Conservation (phyloP, 768 basidiomycete genomes). For the Termitomyces sp. region DNA sequence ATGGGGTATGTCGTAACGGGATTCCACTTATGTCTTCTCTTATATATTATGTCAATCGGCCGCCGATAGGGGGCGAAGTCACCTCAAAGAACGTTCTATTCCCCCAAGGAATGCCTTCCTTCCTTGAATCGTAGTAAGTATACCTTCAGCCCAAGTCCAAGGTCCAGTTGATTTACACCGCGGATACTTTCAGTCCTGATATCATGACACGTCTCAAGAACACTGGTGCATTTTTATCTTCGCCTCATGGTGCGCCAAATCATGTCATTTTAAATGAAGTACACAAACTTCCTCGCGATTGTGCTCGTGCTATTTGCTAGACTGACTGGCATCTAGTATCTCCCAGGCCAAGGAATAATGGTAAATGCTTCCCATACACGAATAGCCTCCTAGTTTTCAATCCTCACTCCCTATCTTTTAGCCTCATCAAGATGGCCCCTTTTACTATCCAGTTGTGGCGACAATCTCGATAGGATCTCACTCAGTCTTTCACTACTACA, state of each 20-base stretch:
- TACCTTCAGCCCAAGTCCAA: slow-evolving; percentile 1
- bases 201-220: slow-evolving; percentile 62
- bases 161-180: slow-evolving; percentile 2
- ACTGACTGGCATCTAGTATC: slow-evolving; percentile 45
- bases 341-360: slow-evolving; percentile 90
- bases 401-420: slow-evolving; percentile 21
- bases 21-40: not conserved
- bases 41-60: slow-evolving; percentile 2
- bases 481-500: slow-evolving; percentile 78
- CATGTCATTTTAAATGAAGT: slow-evolving; percentile 90
- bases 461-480: slow-evolving; percentile 89
- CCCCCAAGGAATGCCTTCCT: slow-evolving; percentile 63
- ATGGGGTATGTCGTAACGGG: slow-evolving; percentile 47
- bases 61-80: slow-evolving; percentile 61
- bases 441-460: slow-evolving; percentile 82
- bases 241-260: slow-evolving; percentile 70
- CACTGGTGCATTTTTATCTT: slow-evolving; percentile 57
- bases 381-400: not conserved
- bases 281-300: slow-evolving; percentile 10
- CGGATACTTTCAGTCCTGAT: slow-evolving; percentile 53
- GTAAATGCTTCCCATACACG: slow-evolving; percentile 29
- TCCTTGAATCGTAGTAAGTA: slow-evolving; percentile 57
- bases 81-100: slow-evolving; percentile 64
- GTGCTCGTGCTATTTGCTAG: not conserved
- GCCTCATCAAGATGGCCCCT: slow-evolving; percentile 92